These are phyloP conservation scores for Apiospora rasikravindrae DNA, from an alignment of 2,329 filamentous ascomycete genomes.

Conservation along the genomic window DNA sequence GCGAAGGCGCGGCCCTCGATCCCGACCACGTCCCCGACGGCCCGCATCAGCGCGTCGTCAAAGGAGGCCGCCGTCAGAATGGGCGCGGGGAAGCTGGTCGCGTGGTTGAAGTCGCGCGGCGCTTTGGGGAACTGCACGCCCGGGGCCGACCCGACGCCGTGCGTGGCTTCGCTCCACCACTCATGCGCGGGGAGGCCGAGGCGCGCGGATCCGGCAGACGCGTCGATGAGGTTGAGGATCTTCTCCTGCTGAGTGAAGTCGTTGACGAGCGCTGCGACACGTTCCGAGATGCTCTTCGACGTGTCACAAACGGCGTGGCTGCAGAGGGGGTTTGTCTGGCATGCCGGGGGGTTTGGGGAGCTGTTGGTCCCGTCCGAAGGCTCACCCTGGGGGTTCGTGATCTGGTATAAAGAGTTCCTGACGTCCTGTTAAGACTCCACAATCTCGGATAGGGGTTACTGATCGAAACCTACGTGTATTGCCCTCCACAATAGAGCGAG, in stretches of 20 bases:
- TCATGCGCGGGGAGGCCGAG: constrained; percentile 63
- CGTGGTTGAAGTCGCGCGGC: constrained; percentile 34
- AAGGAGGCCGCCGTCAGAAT: constrained; percentile 40
- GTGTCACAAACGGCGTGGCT: constrained; percentile 16
- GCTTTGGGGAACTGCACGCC: constrained; percentile 42
- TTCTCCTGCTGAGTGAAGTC: constrained; percentile 12
- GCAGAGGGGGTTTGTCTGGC: constrained; percentile 18
- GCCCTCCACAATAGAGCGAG: background rate
- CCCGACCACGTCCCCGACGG: constrained; percentile 34
- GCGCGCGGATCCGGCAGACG: constrained; percentile 52
- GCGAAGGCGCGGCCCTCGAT: constrained; percentile 40
- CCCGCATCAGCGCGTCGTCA: constrained; percentile 38
- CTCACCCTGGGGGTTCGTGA: constrained; percentile 14
- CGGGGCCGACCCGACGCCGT: constrained; percentile 61
- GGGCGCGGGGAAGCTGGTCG: constrained; percentile 40
- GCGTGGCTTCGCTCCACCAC: constrained; percentile 68
- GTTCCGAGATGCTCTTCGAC: constrained; percentile 12
- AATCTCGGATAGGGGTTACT: background rate
- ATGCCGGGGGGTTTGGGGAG: constrained; percentile 2
- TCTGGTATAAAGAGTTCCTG: constrained; percentile 13
- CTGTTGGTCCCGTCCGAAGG: background rate
- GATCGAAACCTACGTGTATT: background rate
- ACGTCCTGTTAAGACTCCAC: background rate
- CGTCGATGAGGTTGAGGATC: constrained; percentile 20
- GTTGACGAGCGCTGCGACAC: background rate